Conservation (phyloP, 2,329 filamentous ascomycete species). For the Cryphonectria radicalis region DNA sequence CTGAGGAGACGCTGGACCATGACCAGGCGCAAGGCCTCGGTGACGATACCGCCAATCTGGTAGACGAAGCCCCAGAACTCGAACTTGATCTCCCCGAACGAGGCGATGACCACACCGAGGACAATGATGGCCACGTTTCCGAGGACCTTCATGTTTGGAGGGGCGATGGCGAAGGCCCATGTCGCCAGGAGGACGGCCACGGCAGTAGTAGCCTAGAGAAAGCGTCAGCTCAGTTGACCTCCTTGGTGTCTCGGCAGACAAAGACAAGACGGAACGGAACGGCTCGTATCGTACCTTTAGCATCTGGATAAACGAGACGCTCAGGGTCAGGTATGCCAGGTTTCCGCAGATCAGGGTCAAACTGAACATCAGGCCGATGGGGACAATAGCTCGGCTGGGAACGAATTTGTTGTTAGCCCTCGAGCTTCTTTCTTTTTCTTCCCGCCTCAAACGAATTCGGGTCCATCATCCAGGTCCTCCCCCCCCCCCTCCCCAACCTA, state of each 20-base stretch:
- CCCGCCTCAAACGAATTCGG: background rate
- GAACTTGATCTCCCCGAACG: slow-evolving; percentile 89
- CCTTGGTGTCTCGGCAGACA: slow-evolving; percentile 5
- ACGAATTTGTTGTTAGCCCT: slow-evolving; percentile 56
- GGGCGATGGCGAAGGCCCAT: slow-evolving; percentile 79
- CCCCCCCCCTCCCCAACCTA: slow-evolving; percentile 8
- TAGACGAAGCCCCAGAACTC: slow-evolving; percentile 74
- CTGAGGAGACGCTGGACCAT: slow-evolving; percentile 78
- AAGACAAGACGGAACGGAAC: too few relatives aligned
- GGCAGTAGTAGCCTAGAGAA: slow-evolving; percentile 76
- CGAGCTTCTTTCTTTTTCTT: background rate
- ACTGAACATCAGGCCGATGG: slow-evolving; percentile 90
- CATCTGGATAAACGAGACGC: slow-evolving; percentile 95
- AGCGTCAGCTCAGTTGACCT: background rate
- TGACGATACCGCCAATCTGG: slow-evolving; percentile 74
- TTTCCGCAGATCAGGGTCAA: slow-evolving; percentile 91
- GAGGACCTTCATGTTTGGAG: slow-evolving; percentile 79
- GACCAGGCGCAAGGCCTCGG: slow-evolving; percentile 76
- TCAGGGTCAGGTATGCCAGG: slow-evolving; percentile 86
- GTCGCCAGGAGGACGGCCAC: slow-evolving; percentile 85
- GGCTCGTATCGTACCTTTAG: slow-evolving; percentile 68
- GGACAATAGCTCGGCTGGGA: slow-evolving; percentile 77
- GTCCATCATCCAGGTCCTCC: background rate
- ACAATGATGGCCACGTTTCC: slow-evolving; percentile 91
- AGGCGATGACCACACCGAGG: slow-evolving; percentile 86